Evolutionary conservation across 2,329 filamentous ascomycete species (phyloP).

Genomic region (Dactylellina parvicollis): DNA sequence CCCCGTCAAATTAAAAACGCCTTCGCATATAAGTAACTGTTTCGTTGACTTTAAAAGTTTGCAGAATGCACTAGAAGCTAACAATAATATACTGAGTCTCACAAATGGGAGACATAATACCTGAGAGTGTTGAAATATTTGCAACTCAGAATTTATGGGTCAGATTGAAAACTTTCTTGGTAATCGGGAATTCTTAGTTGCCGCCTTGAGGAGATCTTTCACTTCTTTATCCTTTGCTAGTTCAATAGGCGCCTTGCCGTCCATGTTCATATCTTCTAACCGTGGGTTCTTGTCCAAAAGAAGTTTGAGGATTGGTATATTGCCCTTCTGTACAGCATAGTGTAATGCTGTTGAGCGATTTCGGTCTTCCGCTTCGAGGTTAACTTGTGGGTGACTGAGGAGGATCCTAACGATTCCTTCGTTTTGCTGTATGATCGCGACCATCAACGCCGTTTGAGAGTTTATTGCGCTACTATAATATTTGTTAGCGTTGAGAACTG

Average conservation of each 20-base stretch:
- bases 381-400: slow-evolving; percentile 35
- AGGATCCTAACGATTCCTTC: slow-evolving; percentile 47
- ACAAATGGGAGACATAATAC: too few species aligned
- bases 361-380: slow-evolving; percentile 43
- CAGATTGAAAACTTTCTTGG: slow-evolving; percentile 47
- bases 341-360: slow-evolving; percentile 53
- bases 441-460: slow-evolving; percentile 54
- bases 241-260: slow-evolving; percentile 50
- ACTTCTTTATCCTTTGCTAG: slow-evolving; percentile 51
- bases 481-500: not conserved
- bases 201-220: slow-evolving; percentile 41
- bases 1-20: too few species aligned
- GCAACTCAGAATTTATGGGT: not conserved
- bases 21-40: too few species aligned
- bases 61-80: too few species aligned
- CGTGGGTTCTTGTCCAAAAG: slow-evolving; percentile 46
- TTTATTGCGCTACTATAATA: slow-evolving; percentile 41
- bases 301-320: slow-evolving; percentile 30
- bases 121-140: too few species aligned
- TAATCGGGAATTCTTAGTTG: slow-evolving; percentile 19
- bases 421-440: slow-evolving; percentile 50
- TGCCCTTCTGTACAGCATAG: slow-evolving; percentile 50
- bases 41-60: too few species aligned
- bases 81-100: too few species aligned
- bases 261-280: slow-evolving; percentile 48